Evolutionary conservation across 148 eudicot species (phyloP).

Genomic region (Vaccinium vitisidaea): DNA sequence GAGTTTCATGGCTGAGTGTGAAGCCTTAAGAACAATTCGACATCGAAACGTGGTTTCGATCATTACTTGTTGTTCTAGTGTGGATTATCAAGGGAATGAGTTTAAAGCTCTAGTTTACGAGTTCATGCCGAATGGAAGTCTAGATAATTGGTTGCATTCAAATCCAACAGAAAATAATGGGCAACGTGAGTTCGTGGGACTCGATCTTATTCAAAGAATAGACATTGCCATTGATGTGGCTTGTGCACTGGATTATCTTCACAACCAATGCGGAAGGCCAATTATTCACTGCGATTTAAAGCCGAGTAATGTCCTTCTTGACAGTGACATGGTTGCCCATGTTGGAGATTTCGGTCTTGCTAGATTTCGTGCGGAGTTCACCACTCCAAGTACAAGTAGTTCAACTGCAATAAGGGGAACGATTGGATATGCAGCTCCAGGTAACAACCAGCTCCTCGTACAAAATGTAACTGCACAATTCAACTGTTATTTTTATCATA

Average conservation of each 20-base stretch:
- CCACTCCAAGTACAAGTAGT: too few relatives aligned
- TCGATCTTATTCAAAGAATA: neutral
- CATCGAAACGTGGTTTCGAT: neutral
- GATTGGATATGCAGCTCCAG: too few relatives aligned
- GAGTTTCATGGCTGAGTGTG: neutral
- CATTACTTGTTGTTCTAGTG: neutral
- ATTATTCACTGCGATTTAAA: conserved; percentile 6
- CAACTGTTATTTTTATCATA: too few relatives aligned
- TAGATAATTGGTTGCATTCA: neutral
- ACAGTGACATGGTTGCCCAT: neutral
- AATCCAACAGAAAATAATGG: neutral
- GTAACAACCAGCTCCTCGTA: too few relatives aligned
- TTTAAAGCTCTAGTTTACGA: conserved; percentile 8
- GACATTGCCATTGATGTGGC: conserved; percentile 4
- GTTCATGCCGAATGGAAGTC: neutral
- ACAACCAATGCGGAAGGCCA: neutral
- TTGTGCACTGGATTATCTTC: conserved; percentile 10
- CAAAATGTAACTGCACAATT: too few relatives aligned
- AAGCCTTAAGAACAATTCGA: neutral
- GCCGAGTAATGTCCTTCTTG: neutral
- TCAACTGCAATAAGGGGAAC: too few relatives aligned
- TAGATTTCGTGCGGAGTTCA: too few relatives aligned
- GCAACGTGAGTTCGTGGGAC: neutral
- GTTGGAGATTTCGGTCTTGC: neutral
- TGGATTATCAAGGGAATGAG: neutral